A percentile compares a stretch with the other conserved stretches of the same genome.
phyloP scores from a whole-genome alignment of 305 asterid species.

The Coffea humblotiana region DNA sequence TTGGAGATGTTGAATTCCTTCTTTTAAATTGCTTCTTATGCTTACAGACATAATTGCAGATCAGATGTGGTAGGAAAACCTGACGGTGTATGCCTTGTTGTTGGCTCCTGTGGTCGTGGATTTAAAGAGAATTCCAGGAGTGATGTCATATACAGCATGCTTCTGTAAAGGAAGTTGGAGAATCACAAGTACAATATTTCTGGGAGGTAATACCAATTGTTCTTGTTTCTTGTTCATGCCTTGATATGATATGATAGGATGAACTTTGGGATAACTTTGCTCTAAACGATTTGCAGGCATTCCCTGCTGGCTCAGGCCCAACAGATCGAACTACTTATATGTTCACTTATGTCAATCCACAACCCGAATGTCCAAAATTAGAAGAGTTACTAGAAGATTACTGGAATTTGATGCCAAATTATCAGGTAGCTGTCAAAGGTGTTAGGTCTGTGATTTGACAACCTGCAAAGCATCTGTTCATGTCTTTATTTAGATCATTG shows the following conservation, averaged over 20 bases:
- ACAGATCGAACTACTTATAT: constrained; percentile 86
- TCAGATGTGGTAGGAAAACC: constrained; percentile 85
- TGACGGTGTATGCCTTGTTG: constrained; percentile 93
- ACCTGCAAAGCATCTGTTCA: neutral
- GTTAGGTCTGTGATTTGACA: neutral
- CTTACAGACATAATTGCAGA: constrained; percentile 49
- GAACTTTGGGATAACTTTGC: neutral
- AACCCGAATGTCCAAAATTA: constrained; percentile 72
- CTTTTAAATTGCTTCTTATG: constrained; percentile 32
- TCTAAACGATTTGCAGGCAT: constrained; percentile 54
- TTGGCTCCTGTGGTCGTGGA: constrained; percentile 91
- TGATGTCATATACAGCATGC: constrained; percentile 81
- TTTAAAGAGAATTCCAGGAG: constrained; percentile 67
- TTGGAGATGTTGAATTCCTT: neutral
- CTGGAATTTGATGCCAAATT: constrained; percentile 96
- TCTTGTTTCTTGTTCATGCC: too few species aligned
- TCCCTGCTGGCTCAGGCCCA: constrained; percentile 92
- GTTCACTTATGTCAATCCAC: constrained; percentile 90
- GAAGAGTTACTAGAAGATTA: constrained; percentile 92
- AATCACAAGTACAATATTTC: constrained; percentile 77
- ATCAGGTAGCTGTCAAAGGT: constrained; percentile 57
- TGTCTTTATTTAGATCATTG: neutral
- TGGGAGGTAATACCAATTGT: constrained; percentile 72
- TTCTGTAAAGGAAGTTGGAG: constrained; percentile 62
- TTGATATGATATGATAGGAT: too few species aligned